These are phyloP conservation scores for Agarophyton chilense DNA, from an alignment of 23 red algal genomes.

Conservation along the genomic window DNA sequence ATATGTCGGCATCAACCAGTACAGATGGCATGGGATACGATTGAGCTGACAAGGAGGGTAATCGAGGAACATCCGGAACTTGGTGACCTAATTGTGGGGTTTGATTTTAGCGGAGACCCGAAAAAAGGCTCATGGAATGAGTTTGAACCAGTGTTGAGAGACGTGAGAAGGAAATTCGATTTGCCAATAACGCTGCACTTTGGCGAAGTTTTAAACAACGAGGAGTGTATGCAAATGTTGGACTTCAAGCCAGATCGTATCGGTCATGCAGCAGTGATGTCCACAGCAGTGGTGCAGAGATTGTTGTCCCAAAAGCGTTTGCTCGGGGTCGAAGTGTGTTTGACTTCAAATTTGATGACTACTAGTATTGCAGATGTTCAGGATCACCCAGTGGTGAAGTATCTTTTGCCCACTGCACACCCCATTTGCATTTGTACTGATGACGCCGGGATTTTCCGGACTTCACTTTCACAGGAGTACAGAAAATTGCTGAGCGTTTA, in stretches of 20 bases:
- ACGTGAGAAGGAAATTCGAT: not conserved
- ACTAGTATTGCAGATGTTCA: conserved; percentile 1
- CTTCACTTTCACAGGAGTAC: conserved; percentile 59
- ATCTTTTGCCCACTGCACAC: conserved; percentile 10
- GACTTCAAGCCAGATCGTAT: conserved; percentile 54
- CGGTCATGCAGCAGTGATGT: conserved; percentile 51
- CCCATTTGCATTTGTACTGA: conserved; percentile 58
- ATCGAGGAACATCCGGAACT: not conserved
- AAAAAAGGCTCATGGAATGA: conserved; percentile 32
- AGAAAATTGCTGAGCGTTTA: not conserved
- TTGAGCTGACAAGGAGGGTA: conserved; percentile 14
- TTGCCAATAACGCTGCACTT: conserved; percentile 62
- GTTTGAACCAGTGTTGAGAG: conserved; percentile 38
- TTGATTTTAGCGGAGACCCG: conserved; percentile 63
- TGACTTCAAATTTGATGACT: conserved; percentile 61
- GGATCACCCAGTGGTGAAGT: conserved; percentile 44
- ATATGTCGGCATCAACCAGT: conserved; percentile 39
- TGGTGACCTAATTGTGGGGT: conserved; percentile 47
- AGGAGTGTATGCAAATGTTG: conserved; percentile 48
- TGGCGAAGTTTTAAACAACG: conserved; percentile 46
- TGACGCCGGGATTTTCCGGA: conserved; percentile 56
- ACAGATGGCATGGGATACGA: conserved; percentile 10
- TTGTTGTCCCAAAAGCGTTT: not conserved
- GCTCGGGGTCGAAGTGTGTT: conserved; percentile 61
- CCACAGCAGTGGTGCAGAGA: conserved; percentile 4